Evolutionary conservation across 768 basidiomycete genomes (phyloP).

Genomic region (Suillus variegatus): DNA sequence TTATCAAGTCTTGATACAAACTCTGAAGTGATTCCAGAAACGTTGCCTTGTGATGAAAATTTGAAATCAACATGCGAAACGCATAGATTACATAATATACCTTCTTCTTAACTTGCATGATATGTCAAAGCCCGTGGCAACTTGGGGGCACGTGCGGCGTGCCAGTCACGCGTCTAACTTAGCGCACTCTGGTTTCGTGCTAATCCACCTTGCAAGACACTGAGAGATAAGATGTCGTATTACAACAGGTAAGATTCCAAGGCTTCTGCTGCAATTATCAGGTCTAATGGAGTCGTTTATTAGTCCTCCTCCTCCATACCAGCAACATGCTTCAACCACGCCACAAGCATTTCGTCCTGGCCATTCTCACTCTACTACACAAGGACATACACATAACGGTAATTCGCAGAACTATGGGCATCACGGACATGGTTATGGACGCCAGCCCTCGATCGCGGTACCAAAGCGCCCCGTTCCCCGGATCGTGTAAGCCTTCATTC

Average conservation of each 20-base stretch:
- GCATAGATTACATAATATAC: no score
- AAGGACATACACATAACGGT: not conserved
- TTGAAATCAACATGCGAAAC: no score
- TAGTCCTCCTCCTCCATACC: constrained; percentile 3
- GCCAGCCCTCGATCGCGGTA: not conserved
- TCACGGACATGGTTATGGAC: not conserved
- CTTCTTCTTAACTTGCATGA: no score
- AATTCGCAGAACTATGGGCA: not conserved
- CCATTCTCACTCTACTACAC: not conserved
- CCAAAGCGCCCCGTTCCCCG: not conserved
- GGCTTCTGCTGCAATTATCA: not conserved
- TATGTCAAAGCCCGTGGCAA: no score
- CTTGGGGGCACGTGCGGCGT: not conserved
- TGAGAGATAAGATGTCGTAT: constrained; percentile 1
- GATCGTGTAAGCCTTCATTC: not conserved
- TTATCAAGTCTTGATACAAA: no score
- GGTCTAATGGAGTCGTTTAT: not conserved
- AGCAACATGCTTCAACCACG: not conserved
- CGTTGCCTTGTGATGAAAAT: no score
- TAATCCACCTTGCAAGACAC: not conserved
- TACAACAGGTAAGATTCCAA: not conserved
- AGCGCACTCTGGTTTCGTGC: not conserved
- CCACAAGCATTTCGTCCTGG: not conserved
- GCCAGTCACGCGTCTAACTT: not conserved
- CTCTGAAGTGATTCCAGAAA: no score